Base-by-base conservation (phyloP, 2,329 filamentous ascomycete species). In the Macroventuria anomochaeta region DNA sequence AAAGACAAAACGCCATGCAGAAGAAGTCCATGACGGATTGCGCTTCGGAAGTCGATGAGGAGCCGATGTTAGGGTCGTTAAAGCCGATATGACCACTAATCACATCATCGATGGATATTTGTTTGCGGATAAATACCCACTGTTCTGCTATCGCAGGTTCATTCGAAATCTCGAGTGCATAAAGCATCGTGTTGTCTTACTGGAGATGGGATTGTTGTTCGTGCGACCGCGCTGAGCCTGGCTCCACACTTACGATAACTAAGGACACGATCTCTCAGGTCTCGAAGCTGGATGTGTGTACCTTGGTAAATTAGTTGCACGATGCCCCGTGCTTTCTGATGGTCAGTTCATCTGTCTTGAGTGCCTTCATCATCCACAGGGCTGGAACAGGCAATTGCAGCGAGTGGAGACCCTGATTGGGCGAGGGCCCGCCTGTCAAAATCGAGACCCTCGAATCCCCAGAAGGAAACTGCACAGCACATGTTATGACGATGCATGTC, bases 31-130 rank as follows among this genome's bases (percentile, higher is more conserved):
- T 62, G 59, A 57, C 53, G 55, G 53, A 41, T 43, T 38, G 28
- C 39, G 44, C 34, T 36, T 38, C 50, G 41, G 43, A 29, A 12
- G 29, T 50, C 48, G 17, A 39, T 41, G 58, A 59, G 56, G 51
- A 63, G 58, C 56, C 58, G 60, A 53, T 29, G 18, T 11, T 23
- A 48, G 2, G 26, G 28, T 36, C 33, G 26, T 38, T 58, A 63
- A 60, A 43, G 15, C 57, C 57, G 44, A 5, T 57, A 58, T 53
- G 36, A 26, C 59, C 54, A 21, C 59, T 59, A 62, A 63, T 63
- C 51, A 55, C 6, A 40, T 13, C 28, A n/a, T 28, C 20, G 10
- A 23, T 4, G 13, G 10, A 7, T 2, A 21, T 13, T 10, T 37
- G 31, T 13, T n/a, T 17, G 28, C 36, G 36, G 44, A 39, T 46